phyloP scores from a whole-genome alignment of 371 early-diverging fungal species.

The Globomyces sp. region DNA sequence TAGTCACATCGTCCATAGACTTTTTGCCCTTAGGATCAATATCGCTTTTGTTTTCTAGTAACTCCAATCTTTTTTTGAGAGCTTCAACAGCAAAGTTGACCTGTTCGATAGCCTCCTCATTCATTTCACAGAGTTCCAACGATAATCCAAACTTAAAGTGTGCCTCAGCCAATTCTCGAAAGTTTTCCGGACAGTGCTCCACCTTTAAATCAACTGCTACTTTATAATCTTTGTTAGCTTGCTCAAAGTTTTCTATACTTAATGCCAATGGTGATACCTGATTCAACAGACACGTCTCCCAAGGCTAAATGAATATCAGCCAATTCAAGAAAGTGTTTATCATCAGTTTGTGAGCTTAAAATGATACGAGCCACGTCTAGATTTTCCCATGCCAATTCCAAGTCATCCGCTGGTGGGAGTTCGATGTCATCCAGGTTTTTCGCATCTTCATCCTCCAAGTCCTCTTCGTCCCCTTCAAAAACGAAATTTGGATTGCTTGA shows the following conservation, averaged over 20 bases:
- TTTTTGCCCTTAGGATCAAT: conserved; percentile 44
- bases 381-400: conserved; percentile 86
- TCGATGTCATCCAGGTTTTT: conserved; percentile 41
- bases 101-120: conserved; percentile 59
- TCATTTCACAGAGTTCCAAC: conserved; percentile 58
- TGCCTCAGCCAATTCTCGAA: conserved; percentile 81
- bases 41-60: conserved; percentile 24
- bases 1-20: conserved; percentile 10
- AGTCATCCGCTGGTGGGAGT: conserved; percentile 61
- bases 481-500: conserved; percentile 28
- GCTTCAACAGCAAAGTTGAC: conserved; percentile 58
- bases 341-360: conserved; percentile 51
- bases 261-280: conserved; percentile 47
- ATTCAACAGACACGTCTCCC: conserved; percentile 80
- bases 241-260: conserved; percentile 72
- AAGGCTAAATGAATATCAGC: conserved; percentile 39
- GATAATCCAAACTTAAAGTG: conserved; percentile 76
- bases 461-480: conserved; percentile 53
- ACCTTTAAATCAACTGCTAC: conserved; percentile 70
- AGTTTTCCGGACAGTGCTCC: conserved; percentile 53
- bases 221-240: conserved; percentile 72
- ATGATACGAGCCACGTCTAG: conserved; percentile 84
- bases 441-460: conserved; percentile 41
- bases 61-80: conserved; percentile 50
- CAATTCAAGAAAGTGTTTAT: conserved; percentile 31